A percentile compares a stretch with the other conserved stretches of the same genome.
Conservation (phyloP, 495 filamentous ascomycete genomes). For the Hapsidospora chrysogenum region DNA sequence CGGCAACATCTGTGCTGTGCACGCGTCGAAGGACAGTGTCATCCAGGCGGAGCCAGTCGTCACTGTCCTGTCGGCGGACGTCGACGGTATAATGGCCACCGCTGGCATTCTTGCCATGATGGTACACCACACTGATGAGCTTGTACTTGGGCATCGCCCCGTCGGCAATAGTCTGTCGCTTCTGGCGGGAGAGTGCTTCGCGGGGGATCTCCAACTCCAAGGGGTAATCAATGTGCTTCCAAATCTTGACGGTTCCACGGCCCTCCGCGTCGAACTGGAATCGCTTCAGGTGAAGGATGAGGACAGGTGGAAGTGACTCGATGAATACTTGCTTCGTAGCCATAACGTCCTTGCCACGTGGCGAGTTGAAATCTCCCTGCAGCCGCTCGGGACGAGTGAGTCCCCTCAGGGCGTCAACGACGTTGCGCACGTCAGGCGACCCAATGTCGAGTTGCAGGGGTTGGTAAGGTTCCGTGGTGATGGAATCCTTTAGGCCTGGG, state of each 20-base stretch:
- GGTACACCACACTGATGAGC: constrained; percentile 86
- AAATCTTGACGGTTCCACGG: constrained; percentile 83
- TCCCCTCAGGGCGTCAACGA: constrained; percentile 76
- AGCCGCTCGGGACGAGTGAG: constrained; percentile 71
- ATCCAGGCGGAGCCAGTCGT: constrained; percentile 90
- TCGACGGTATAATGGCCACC: constrained; percentile 96
- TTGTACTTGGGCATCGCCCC: constrained; percentile 56
- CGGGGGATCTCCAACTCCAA: constrained; percentile 85
- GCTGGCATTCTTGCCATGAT: constrained; percentile 89
- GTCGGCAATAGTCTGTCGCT: constrained; percentile 43
- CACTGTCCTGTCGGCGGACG: constrained; percentile 79
- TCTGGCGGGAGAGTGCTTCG: constrained; percentile 71
- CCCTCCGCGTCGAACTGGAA: constrained; percentile 90
- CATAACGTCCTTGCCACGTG: constrained; percentile 54
- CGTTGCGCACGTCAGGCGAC: constrained; percentile 66
- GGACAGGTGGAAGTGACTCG: constrained; percentile 77
- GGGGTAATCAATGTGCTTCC: constrained; percentile 94
- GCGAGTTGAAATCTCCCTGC: constrained; percentile 73
- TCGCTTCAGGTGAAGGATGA: constrained; percentile 90
- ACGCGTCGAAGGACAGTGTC: constrained; percentile 83
- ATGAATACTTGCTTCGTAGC: constrained; percentile 93
- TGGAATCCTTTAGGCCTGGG: constrained; percentile 72
- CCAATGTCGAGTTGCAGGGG: constrained; percentile 91
- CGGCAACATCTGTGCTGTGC: constrained; percentile 77
- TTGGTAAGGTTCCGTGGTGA: constrained; percentile 86